phyloP scores from a whole-genome alignment of 192 early-diverging fungal genomes.

The Backusella macrospora region DNA sequence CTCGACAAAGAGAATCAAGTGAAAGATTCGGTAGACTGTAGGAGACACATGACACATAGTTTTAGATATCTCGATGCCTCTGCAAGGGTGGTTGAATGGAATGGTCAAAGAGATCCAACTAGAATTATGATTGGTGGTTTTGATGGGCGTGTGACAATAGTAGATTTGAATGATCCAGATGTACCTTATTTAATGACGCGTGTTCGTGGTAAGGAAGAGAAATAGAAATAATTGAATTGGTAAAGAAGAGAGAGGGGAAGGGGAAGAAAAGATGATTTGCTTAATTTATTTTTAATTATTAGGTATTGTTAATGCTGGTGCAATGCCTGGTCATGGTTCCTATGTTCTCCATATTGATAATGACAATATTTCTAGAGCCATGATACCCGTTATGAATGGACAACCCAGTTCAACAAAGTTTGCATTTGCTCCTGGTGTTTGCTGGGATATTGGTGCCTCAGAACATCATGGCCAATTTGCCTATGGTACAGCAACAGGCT shows the following conservation, averaged over 20 bases:
- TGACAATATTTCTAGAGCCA: background rate
- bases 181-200: constrained; percentile 8
- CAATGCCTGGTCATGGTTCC: background rate
- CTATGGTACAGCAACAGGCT: constrained; percentile 14
- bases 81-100: constrained; percentile 1
- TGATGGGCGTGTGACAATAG: constrained; percentile 10
- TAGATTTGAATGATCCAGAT: constrained; percentile 21
- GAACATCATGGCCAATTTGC: constrained; percentile 13
- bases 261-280: background rate
- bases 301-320: constrained; percentile 10
- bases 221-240: no score
- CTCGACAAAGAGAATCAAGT: background rate
- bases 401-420: background rate
- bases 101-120: constrained; percentile 10
- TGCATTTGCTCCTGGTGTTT: background rate
- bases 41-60: constrained; percentile 3
- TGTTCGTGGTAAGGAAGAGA: constrained; percentile 4
- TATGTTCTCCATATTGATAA: constrained; percentile 1
- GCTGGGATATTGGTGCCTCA: constrained; percentile 16
- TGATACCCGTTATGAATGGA: background rate
- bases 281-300: background rate
- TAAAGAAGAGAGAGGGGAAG: background rate
- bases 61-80: constrained; percentile 3
- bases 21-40: background rate
- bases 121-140: background rate